Evolutionary conservation across 192 early-diverging fungal genomes (phyloP).

Genomic region (Lobosporangium transversale): DNA sequence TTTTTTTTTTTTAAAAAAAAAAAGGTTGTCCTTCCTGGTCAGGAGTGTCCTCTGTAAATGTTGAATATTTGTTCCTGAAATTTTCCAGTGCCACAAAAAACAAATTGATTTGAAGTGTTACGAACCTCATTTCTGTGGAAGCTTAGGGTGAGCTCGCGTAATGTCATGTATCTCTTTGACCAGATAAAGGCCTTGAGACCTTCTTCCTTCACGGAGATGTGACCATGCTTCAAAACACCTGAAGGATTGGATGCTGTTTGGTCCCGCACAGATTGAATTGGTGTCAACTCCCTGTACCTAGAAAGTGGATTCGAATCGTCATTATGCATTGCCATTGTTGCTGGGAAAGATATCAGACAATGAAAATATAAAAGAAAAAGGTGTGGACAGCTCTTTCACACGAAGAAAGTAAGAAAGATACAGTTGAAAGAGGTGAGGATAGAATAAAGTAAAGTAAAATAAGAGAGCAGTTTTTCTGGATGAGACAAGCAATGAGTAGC

Average conservation of each 20-base stretch:
- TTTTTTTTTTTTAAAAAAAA: too few species aligned
- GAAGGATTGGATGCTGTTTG: slow-evolving; percentile 27
- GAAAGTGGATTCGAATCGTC: slow-evolving; percentile 45
- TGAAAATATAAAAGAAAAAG: neutral
- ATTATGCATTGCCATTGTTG: slow-evolving; percentile 23
- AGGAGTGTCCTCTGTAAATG: neutral
- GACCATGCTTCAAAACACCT: slow-evolving; percentile 79
- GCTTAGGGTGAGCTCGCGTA: slow-evolving; percentile 89
- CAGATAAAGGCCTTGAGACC: slow-evolving; percentile 92
- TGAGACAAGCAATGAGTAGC: too few species aligned
- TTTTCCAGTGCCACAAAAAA: too few species aligned
- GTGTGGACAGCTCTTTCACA: neutral
- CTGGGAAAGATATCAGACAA: neutral
- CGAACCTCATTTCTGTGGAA: slow-evolving; percentile 94
- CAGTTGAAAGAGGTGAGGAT: neutral
- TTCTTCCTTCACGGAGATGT: slow-evolving; percentile 92
- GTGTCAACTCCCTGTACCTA: slow-evolving; percentile 44
- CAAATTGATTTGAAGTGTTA: too few species aligned
- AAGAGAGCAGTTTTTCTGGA: too few species aligned
- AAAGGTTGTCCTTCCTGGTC: neutral
- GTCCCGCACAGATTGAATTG: slow-evolving; percentile 35
- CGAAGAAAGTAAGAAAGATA: neutral
- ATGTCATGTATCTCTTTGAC: slow-evolving; percentile 91
- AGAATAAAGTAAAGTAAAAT: neutral
- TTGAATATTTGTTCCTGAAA: neutral